Conservation (phyloP, 2,329 filamentous ascomycete genomes). For the Pezicula rhizophila region DNA sequence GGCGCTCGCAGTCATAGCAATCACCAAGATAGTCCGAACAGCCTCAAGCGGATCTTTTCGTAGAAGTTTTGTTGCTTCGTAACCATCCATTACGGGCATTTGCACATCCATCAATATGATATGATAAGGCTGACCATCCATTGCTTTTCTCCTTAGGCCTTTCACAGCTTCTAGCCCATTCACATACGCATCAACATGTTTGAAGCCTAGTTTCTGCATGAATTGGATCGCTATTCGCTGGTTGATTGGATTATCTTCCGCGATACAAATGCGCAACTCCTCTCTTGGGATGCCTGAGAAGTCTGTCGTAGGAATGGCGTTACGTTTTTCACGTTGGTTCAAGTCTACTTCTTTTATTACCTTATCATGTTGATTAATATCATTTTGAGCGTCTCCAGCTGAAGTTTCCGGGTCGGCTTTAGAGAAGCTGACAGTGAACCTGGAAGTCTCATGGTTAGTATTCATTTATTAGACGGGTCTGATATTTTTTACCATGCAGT, state of each 20-base stretch:
- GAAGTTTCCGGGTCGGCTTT: conserved; percentile 64
- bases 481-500: conserved; percentile 43
- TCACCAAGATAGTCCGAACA: conserved; percentile 81
- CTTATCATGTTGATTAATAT: conserved; percentile 20
- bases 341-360: conserved; percentile 36
- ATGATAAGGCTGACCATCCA: conserved; percentile 73
- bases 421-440: conserved; percentile 76
- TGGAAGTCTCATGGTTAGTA: too few relatives aligned
- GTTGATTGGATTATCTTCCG: conserved; percentile 93
- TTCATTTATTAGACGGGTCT: too few relatives aligned
- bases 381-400: conserved; percentile 46
- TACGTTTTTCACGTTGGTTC: conserved; percentile 31
- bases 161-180: conserved; percentile 87
- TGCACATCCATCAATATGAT: conserved; percentile 94
- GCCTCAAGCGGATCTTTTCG: conserved; percentile 69
- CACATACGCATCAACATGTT: conserved; percentile 76
- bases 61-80: conserved; percentile 81
- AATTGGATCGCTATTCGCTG: conserved; percentile 92
- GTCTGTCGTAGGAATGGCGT: conserved; percentile 49
- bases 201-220: conserved; percentile 77
- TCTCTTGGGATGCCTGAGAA: conserved; percentile 69
- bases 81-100: conserved; percentile 90
- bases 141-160: conserved; percentile 70
- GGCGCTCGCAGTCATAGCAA: conserved; percentile 93
- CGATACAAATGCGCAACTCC: conserved; percentile 81